Conservation (phyloP, 2,329 filamentous ascomycete genomes). For the Ilyonectria destructans region DNA sequence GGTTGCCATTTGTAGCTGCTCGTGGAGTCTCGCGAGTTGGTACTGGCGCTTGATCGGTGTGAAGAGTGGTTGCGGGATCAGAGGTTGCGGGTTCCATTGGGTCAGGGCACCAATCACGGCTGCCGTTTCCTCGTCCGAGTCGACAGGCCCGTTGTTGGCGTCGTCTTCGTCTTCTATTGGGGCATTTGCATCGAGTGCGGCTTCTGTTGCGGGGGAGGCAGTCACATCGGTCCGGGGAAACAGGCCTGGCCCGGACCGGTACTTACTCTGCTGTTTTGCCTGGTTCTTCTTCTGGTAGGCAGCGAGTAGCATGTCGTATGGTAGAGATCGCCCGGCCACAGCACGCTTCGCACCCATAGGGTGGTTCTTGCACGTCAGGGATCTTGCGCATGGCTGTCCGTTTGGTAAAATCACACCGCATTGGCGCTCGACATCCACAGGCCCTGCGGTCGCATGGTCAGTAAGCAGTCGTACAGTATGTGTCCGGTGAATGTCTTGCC, state of each 20-base stretch:
- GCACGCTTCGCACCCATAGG: slow-evolving; percentile 93
- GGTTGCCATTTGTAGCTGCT: slow-evolving; percentile 77
- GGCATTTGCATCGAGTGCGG: slow-evolving; percentile 94
- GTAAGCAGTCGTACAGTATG: slow-evolving; percentile 19
- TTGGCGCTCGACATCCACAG: slow-evolving; percentile 94
- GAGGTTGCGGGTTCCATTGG: slow-evolving; percentile 83
- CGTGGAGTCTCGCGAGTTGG: slow-evolving; percentile 74
- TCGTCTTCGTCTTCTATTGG: slow-evolving; percentile 91
- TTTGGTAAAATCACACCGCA: slow-evolving; percentile 91
- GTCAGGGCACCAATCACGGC: slow-evolving; percentile 87
- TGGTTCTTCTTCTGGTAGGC: slow-evolving; percentile 98
- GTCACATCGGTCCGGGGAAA: slow-evolving; percentile 37
- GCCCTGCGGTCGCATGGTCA: slow-evolving; percentile 65
- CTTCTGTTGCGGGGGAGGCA: slow-evolving; percentile 73
- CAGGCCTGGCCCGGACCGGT: not conserved
- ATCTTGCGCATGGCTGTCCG: slow-evolving; percentile 88
- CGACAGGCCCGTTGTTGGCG: slow-evolving; percentile 83
- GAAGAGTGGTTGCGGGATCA: slow-evolving; percentile 78
- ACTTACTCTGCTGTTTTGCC: slow-evolving; percentile 94
- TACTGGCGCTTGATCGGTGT: slow-evolving; percentile 76
- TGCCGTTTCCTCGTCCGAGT: slow-evolving; percentile 95
- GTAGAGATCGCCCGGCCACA: slow-evolving; percentile 87
- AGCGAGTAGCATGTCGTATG: slow-evolving; percentile 92
- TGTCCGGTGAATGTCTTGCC: slow-evolving; percentile 60
- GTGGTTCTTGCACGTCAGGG: slow-evolving; percentile 93